Conservation (phyloP, 2,329 filamentous ascomycete species). For the Aspergillus niger region DNA sequence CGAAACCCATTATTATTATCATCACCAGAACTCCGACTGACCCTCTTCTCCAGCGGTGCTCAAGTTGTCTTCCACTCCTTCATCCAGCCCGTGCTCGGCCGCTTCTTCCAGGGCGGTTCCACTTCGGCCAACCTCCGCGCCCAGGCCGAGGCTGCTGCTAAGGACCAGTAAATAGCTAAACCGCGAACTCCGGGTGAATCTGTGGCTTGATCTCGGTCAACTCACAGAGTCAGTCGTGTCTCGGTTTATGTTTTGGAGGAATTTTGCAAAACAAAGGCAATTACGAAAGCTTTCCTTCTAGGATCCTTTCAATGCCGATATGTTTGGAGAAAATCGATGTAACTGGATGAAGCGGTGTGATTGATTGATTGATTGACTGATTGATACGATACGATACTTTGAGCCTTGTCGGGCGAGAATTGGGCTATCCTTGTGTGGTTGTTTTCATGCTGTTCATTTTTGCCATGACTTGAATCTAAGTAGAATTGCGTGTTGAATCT, state of each 20-base stretch:
- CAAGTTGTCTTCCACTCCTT: slow-evolving; percentile 97
- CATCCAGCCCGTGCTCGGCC: slow-evolving; percentile 85
- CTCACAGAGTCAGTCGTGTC: background rate
- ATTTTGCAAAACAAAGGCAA: slow-evolving; percentile 3
- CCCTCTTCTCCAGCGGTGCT: slow-evolving; percentile 67
- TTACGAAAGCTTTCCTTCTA: background rate
- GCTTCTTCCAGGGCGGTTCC: slow-evolving; percentile 79
- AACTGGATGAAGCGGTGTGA: background rate
- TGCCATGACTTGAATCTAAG: slow-evolving; percentile 19
- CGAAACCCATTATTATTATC: background rate
- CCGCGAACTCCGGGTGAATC: slow-evolving; percentile 7
- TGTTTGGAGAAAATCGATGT: background rate
- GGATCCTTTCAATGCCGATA: background rate
- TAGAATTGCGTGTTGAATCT: slow-evolving; percentile 14
- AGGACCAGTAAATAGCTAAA: slow-evolving; percentile 54
- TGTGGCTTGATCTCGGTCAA: slow-evolving; percentile 11
- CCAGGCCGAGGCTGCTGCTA: slow-evolving; percentile 73
- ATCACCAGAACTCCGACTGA: slow-evolving; percentile 13
- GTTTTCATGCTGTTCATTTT: slow-evolving; percentile 11
- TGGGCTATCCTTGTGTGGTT: slow-evolving; percentile 7
- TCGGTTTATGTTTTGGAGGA: slow-evolving; percentile 8
- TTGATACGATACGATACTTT: background rate
- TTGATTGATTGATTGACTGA: too few species aligned
- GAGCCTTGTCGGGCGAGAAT: slow-evolving; percentile 5
- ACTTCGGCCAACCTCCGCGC: slow-evolving; percentile 85